These are phyloP conservation scores for Thalassiosira livingstoniorum DNA, from an alignment of 352 stramenopile species.

Conservation along the genomic window DNA sequence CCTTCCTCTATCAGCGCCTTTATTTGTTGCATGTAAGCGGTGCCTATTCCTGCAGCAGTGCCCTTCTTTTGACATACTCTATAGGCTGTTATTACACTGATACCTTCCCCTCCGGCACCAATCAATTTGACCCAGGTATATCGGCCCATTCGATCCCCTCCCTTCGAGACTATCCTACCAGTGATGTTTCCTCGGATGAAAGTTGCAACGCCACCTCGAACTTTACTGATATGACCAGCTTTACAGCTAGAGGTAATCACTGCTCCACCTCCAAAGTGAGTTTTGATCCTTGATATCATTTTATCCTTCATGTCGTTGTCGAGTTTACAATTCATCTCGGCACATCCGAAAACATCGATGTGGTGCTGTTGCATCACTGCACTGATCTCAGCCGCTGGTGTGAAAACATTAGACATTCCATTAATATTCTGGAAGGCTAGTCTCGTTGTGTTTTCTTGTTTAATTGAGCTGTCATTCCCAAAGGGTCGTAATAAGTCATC, in stretches of 20 bases:
- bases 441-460: background rate
- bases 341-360: background rate
- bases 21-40: constrained; percentile 17
- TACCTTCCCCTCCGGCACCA: background rate
- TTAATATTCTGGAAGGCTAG: background rate
- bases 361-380: background rate
- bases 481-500: too few species aligned
- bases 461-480: too few species aligned
- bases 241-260: background rate
- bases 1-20: constrained; percentile 19
- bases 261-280: background rate
- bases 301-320: background rate
- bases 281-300: background rate
- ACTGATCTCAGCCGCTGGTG: background rate
- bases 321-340: background rate
- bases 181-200: background rate
- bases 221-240: background rate
- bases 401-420: background rate
- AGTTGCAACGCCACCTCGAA: constrained; percentile 9
- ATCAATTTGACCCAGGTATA: constrained; percentile 1
- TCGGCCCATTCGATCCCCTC: constrained; percentile 2
- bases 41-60: background rate
- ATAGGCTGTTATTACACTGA: constrained; percentile 18
- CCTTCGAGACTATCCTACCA: background rate
- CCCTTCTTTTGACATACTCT: constrained; percentile 20